Conservation (phyloP, 345 rosid genomes). For the Eucalyptus pauciflora region DNA sequence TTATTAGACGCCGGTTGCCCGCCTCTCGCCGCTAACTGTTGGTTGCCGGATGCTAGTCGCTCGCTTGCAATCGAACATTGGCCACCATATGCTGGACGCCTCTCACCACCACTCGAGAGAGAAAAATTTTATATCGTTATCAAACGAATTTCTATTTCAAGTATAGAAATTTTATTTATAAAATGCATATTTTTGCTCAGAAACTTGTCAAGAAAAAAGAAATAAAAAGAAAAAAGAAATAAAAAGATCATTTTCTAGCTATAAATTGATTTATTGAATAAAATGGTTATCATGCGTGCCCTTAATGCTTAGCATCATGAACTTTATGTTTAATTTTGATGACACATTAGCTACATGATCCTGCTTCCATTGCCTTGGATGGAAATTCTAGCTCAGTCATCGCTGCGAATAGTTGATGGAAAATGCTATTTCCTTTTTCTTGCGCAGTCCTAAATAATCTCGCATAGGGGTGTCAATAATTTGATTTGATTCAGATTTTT, state of each 20-base stretch:
- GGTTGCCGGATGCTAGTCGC: rapidly evolving
- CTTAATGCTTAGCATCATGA: not conserved
- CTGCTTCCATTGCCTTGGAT: not conserved
- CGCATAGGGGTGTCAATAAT: too few species aligned
- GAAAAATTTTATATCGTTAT: rapidly evolving
- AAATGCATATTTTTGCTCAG: rapidly evolving
- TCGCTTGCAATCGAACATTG: rapidly evolving
- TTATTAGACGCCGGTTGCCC: rapidly evolving
- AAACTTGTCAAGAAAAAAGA: too few species aligned
- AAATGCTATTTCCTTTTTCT: not conserved
- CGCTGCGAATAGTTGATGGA: not conserved
- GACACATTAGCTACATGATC: not conserved
- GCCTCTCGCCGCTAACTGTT: rapidly evolving
- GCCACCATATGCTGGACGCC: rapidly evolving
- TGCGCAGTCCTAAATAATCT: not conserved
- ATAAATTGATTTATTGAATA: too few species aligned
- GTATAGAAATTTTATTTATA: too few species aligned
- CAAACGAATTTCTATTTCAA: too few species aligned
- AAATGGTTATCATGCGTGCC: rapidly evolving
- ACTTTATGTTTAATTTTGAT: not conserved
- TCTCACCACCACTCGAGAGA: too few species aligned
- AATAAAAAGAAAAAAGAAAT: too few species aligned
- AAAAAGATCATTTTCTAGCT: too few species aligned
- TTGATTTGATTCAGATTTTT: too few species aligned
- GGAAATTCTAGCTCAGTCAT: not conserved